phyloP scores from a whole-genome alignment of 805 yeast species.

The Lipomyces anomalus region DNA sequence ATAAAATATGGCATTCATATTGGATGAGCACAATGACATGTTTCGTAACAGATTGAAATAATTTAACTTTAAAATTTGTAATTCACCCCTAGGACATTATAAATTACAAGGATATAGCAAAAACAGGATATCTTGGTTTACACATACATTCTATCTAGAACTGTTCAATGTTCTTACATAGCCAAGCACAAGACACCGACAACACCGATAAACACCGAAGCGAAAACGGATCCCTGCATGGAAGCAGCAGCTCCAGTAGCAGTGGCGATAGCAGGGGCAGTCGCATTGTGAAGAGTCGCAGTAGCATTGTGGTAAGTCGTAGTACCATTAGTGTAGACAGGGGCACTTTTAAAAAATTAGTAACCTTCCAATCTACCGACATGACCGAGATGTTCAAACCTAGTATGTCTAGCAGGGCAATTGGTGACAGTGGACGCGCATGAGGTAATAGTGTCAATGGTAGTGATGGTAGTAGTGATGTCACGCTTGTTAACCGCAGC shows the following conservation, averaged over 20 bases:
- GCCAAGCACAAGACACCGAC: conserved; percentile 28
- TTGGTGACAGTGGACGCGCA: conserved; percentile 43
- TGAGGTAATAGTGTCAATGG: conserved; percentile 44
- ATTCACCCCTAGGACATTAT: no score
- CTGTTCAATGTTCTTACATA: conserved; percentile 13
- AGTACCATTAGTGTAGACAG: conserved; percentile 15
- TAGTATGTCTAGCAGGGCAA: conserved; percentile 42
- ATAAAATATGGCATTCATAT: no score
- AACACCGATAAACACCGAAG: conserved; percentile 23
- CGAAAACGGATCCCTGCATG: conserved; percentile 11
- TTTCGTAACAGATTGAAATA: no score
- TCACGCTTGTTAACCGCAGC: conserved; percentile 23
- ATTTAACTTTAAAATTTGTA: no score
- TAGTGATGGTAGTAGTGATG: conserved; percentile 32
- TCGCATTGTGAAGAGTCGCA: no score
- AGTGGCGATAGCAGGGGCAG: conserved; percentile 23
- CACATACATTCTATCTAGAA: no score
- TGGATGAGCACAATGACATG: no score
- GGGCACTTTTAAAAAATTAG: conserved; percentile 1
- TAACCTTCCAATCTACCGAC: background rate
- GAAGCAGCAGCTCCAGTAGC: conserved; percentile 25
- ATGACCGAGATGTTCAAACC: no score
- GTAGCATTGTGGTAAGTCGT: conserved; percentile 9
- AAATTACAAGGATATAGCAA: conserved; percentile 6
- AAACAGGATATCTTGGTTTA: conserved; percentile 5